Evolutionary conservation across 306 rosid species (phyloP), one percentile per base, ranked within the genome.

Genomic region (Fragaria nilgerrensis): DNA sequence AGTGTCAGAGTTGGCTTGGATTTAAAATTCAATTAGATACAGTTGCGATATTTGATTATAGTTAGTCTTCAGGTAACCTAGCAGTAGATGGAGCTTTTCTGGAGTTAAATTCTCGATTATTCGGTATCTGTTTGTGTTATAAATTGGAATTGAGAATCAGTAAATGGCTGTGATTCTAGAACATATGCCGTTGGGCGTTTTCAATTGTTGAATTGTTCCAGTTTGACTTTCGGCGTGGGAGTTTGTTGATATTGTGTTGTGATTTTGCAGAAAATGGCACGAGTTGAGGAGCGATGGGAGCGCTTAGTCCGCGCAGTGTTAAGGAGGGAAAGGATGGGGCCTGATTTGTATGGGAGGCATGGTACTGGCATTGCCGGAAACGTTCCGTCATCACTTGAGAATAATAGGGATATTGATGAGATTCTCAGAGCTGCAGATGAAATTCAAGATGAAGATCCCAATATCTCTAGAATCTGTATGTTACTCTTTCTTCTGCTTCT

Each of bases 391-490:
- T 95, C 98, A 0, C 95, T 95, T 10, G 93, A 92, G 45, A 95
- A 92, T 78, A 95, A 95, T 73, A 83, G 98, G 87, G 97, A 95
- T 79, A 90, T 95, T 14, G 98, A 92, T 87, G 98, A 92, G 80
- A 95, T 92, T 85, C 81, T 95, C 72, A 87, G 96, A 86, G 97
- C 85, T 82, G 98, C 98, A 13, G 98, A 95, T 84, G 97, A 90
- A 88, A 95, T 95, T 79, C 97, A 95, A 87, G 93, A 89, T 22
- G 92, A 88, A n/a, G 89, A 88, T 85, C 97, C 98, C 64, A 90
- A 75, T 69, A 72, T 95, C 66, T 81, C 97, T 23, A 89, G 98
- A 85, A 92, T 95, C 55, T 82, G 98, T 94, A 87, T 59, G 88
- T 76, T 68, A 59, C 44, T 36, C 50, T 0, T n/a, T 72, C 29